Evolutionary conservation across 331 rosid genomes (phyloP), one percentile per base, ranked within the genome.

Genomic region (Quercus phellos): DNA sequence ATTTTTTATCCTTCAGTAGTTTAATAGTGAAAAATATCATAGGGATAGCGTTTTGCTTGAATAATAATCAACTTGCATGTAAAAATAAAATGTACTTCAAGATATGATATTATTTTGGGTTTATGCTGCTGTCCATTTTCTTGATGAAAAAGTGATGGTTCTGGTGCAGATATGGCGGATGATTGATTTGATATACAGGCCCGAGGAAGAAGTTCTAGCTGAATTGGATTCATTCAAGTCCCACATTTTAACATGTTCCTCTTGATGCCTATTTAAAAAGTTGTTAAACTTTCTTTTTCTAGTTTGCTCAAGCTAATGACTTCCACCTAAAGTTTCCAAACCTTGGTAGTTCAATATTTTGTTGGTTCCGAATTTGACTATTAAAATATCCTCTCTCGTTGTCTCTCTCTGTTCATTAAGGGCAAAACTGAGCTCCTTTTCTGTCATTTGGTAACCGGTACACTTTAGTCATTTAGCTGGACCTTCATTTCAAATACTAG

Each of bases 161-260:
- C 14, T 70, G 46, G 43, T 81, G 82, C 88, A 92, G 97, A 89
- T 92, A 66, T 92, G 96, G 97, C 73, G 97, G 83, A 89, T 90
- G 90, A 72, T 92, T 13, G 97, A 92, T 87, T 77, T 90, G 73
- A 83, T 92, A 50, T 86, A 89, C 80, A 78, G 97, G 78, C 91
- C 97, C 0, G 84, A 83, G 83, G 93, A 92, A 46, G 96, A 92
- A 70, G 97, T 92, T 60, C 30, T 90, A 68, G 80, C 80, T 0
- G 85, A 86, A 75, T 83, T 86, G 72, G 84, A 86, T 21, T 72
- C 79, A 81, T 81, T 86, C 81, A 81, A 81, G 61, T 81, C 90
- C 13, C 87, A 85, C 63, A 27, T 84, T 16, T 11, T 68, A 54
- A 75, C 82, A 4, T 83, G 86, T 75, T 22, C 79, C 27, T 51